Evolutionary conservation across 106 monocot species (phyloP).

Genomic region (Alisma plantagoaquatica): DNA sequence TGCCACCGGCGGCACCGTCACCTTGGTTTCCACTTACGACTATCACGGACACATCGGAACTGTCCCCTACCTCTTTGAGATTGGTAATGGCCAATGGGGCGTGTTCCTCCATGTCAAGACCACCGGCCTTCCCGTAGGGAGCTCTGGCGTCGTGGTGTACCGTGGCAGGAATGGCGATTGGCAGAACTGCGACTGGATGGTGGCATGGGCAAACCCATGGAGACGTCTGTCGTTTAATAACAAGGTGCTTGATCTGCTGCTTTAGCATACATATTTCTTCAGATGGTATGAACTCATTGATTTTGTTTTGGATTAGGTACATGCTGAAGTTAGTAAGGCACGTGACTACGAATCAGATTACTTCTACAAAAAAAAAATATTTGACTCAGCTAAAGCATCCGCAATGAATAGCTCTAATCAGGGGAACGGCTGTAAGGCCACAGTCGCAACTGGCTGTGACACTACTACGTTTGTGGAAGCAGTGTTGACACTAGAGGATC

Average conservation of each 20-base stretch:
- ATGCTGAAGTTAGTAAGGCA: neutral
- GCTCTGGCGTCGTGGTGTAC: neutral
- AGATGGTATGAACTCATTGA: too few relatives aligned
- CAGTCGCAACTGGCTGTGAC: neutral
- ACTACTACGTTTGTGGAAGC: too few relatives aligned
- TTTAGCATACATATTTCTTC: neutral
- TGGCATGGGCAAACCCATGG: neutral
- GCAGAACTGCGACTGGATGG: neutral
- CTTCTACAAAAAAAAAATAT: neutral
- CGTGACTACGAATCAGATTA: too few relatives aligned
- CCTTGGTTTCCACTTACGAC: neutral
- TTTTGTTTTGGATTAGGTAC: neutral
- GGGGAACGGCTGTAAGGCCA: neutral
- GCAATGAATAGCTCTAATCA: neutral
- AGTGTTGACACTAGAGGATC: too few relatives aligned
- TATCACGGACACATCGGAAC: neutral
- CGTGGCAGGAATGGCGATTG: neutral
- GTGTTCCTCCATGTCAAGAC: too few relatives aligned
- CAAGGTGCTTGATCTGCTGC: neutral
- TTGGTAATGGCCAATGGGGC: neutral
- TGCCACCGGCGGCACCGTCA: neutral
- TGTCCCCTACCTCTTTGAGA: neutral
- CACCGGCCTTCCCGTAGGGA: neutral
- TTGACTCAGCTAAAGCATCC: neutral
- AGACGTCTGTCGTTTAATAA: neutral